Evolutionary conservation across 2,329 filamentous ascomycete genomes (phyloP), one percentile per base, ranked within the genome.

Genomic region (Epichloe hybrida): DNA sequence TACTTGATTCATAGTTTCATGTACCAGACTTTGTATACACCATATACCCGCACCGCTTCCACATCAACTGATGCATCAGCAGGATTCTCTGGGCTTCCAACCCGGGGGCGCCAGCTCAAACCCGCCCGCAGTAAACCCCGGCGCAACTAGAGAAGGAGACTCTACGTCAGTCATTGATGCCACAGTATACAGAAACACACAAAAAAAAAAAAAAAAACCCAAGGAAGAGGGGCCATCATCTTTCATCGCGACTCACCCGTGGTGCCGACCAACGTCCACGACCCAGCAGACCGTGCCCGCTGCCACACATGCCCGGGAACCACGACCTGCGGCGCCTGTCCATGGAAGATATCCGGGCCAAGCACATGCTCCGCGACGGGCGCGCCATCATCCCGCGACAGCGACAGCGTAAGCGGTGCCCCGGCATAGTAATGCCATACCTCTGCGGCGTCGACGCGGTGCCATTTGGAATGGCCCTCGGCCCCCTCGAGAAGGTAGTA

Each of bases 401-500:
- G 60, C 2, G 66, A 70, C 7, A 76, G 58, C 5, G 60, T 64
- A 42, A 78, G 59, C 1, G 74, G 74, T 4, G 74, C 72, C 7
- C 75, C 75, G 6, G 71, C 74, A 49, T 77, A 77, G 61, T 72
- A 69, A 57, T 78, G 75, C 75, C 75, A 77, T 6, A 74, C 61
- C 58, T 77, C 72, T 23, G 62, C 69, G 3, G 70, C 69, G 50
- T 75, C 71, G 9, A 62, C 49, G 50, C 70, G 70, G 60, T 77
- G 74, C 74, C 73, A 77, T 50, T 66, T 57, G 2, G 74, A 77
- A 23, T 65, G 55, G 0, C 70, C 68, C 0, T 55, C 61, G 5
- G 59, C 50, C 27, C 69, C 69, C 48, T 75, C 68, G 4, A 77
- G 68, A 0, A 77, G 66, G 56, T 77, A 77, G 62, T 76, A 77